Conservation (phyloP, 139 green algal species). For the Chlorella sorokiniana region DNA sequence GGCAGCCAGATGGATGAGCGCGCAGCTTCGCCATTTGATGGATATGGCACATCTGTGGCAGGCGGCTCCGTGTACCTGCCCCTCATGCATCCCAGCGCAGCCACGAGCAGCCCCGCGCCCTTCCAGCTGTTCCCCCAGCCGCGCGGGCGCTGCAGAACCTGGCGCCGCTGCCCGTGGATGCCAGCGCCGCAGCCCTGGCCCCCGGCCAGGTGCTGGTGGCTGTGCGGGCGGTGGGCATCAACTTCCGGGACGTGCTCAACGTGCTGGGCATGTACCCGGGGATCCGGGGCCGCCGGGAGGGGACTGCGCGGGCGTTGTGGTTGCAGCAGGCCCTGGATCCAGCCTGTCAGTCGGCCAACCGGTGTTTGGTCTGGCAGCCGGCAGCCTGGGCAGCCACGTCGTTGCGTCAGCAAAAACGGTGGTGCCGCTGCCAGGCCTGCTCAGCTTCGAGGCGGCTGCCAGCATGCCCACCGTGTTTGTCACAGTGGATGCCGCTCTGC, state of each 20-base stretch:
- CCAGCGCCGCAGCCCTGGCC: not conserved
- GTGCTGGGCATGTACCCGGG: constrained; percentile 71
- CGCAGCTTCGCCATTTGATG: not conserved
- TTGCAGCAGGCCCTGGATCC: constrained; percentile 17
- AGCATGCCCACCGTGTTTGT: constrained; percentile 84
- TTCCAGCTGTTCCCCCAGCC: constrained; percentile 48
- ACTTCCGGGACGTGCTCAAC: constrained; percentile 74
- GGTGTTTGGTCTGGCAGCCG: constrained; percentile 82
- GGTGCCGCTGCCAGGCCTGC: constrained; percentile 62
- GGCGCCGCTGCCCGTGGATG: constrained; percentile 42
- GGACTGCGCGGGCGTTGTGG: constrained; percentile 66
- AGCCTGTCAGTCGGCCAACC: constrained; percentile 42
- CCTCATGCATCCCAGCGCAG: constrained; percentile 22
- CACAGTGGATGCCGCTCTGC: constrained; percentile 66
- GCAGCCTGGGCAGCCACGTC: constrained; percentile 75
- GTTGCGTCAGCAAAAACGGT: constrained; percentile 62
- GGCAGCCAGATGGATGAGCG: not conserved
- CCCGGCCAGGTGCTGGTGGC: constrained; percentile 39
- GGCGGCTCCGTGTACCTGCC: constrained; percentile 7
- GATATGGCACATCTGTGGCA: constrained; percentile 11
- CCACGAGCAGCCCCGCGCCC: not conserved
- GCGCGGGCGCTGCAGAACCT: constrained; percentile 66
- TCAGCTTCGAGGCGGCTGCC: constrained; percentile 72
- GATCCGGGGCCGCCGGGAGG: constrained; percentile 59
- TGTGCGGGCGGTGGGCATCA: constrained; percentile 64